Evolutionary conservation across 1,284 basidiomycete genomes (phyloP), one percentile per base, ranked within the genome.

Genomic region (Termitomyces sp.): DNA sequence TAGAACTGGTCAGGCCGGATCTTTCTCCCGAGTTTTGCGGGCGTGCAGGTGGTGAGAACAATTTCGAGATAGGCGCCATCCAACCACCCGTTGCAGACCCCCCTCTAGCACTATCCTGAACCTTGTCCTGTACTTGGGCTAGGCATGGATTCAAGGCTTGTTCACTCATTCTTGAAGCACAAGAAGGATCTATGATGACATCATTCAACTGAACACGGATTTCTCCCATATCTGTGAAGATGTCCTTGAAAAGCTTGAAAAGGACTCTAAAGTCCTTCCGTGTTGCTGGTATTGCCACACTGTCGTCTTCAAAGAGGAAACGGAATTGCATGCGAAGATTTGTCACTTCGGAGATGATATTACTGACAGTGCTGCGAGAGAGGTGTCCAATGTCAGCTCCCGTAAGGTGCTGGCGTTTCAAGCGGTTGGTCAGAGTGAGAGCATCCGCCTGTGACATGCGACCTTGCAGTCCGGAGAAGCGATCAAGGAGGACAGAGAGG

Each of bases 371-470:
- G 19, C 82, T 84, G 39, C 88, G 85, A 0, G 94, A 95, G 15
- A 98, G 77, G 65, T 98, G 92, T 13, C 85, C 83, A 17, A 98
- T 82, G 63, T 98, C 95, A 41, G 86, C 84, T 2, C 90, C 87
- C 54, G 83, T 88, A 1, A 98, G 78, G 64, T 95, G 84, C 62
- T 98, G 96, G 45, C 94, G 87, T 70, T 94, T 96, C 42, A 99
- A 77, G 13, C 96, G 85, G 56, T 90, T 89, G 42, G 91, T 91
- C 39, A 99, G 77, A 0, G 93, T 94, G 28, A 90, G 78, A 1
- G 95, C 87, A 62, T 99, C 95, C 1, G 94, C 88, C 60, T 90
- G 84, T 15, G 80, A 74, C 59, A 98, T 78, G 17, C 88, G 83
- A 52, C 76, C 80, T 50, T 92, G 76, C 10, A 97, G 72, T 26